Evolutionary conservation across 2,329 filamentous ascomycete genomes (phyloP), one percentile per base, ranked within the genome.

Genomic region (Lachnellula willkommii): DNA sequence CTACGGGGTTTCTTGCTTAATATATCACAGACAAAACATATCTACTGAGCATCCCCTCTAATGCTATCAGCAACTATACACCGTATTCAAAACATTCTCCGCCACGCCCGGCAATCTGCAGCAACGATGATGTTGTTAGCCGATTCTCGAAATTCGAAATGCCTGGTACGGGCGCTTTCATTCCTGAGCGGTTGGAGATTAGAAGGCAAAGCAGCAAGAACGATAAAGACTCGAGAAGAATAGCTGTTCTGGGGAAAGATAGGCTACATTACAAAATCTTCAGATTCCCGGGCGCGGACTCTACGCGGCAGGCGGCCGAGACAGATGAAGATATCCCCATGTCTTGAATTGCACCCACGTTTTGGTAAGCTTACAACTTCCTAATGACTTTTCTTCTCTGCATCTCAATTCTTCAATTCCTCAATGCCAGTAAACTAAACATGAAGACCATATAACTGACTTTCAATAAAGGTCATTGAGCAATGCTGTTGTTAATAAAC

Each of bases 251-350:
- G 7, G 56, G 59, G 22, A 61, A 65, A 57, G 63, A 66, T 37
- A 57, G 52, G 24, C 20, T 64, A 42, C 62, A 65, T 22, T 70
- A 69, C 45, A 66, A 65, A 48, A 61, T 70, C 26, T 61, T 68
- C 20, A 65, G 57, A 26, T 57, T 64, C 22, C 28, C 40, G 5
- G 43, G 26, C 26, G 14, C 49, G 1, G 9, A n/a, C 35, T 15
- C 48, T 17, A 11, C 46, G 5, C 47, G 15, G 17, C 37, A 20
- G 24, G 39, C 49, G 14, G 39, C 20, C n/a, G 36, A 50, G 2
- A 22, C 11, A 9, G 60, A 62, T 53, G 56, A 62, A 15, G 64
- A 68, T 53, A 53, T 62, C 5, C 51, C 60, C 2, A 68, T 67
- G 64, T 60, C 60, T 11, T 45, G 22, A 45, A 12, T 45, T 45